Base-by-base conservation (phyloP, 1,284 basidiomycete species). In the Sutorius eximius region DNA sequence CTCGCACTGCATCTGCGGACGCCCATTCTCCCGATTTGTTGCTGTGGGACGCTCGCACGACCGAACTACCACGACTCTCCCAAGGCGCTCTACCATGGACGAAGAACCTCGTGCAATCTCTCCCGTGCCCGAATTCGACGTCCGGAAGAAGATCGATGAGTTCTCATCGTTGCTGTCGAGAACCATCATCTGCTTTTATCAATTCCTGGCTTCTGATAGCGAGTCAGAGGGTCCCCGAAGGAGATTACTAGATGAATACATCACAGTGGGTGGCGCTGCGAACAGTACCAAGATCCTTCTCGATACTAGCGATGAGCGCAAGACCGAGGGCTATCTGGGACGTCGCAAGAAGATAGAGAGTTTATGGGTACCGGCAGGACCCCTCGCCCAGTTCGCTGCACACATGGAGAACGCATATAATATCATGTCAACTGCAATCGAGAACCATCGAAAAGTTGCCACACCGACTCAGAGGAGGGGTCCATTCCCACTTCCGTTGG, bases 111-210 rank as follows among this genome's bases (percentile, higher is more conserved):
- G 27, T 22, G 29, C 10, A 6, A 32, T 42, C 16, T 51, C 47
- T 42, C 53, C 55, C 16, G 7, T 8, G 1, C 33, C 55, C 12
- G 47, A 61, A 37, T 61, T 65, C 45, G 55, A 69, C 11, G 62
- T 69, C 45, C 53, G 64, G 3, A 38, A 20, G 6, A 58, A 30
- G 62, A 67, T 69, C 36, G 66, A 65, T 20, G 51, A 40, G 18
- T 70, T 65, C 52, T 65, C 61, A 0, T 49, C 55, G 3, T 49
- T 62, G 38, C 12, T 67, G 20, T 66, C 66, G 10, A 63, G 47
- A 38, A 68, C 64, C 13, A 66, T 68, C 24, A 49, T 68, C 44
- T 68, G 66, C 40, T 66, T 66, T 40, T 57, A 60, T 56, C 67
- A 65, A n/a, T 66, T 68, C 52, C 33, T 68, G n/a, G 59, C 66